Evolutionary conservation across 148 eudicot genomes (phyloP).

Genomic region (Camellia japonica): DNA sequence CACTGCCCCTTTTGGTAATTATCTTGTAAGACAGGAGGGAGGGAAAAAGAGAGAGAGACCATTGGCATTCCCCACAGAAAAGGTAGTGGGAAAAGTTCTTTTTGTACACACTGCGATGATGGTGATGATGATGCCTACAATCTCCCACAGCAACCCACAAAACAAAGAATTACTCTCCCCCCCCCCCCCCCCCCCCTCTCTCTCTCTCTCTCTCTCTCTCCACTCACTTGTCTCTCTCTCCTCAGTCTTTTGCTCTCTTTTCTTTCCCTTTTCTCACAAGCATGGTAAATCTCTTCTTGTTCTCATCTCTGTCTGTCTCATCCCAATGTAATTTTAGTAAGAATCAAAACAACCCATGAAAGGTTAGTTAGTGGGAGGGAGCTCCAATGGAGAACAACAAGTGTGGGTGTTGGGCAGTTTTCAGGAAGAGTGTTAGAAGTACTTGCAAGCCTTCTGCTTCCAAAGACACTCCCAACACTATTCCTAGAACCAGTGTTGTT

Average conservation of each 20-base stretch:
- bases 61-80: slow-evolving; percentile 29
- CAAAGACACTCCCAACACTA: slow-evolving; percentile 48
- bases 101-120: slow-evolving; percentile 48
- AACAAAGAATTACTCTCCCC: slow-evolving; percentile 14
- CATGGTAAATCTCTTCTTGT: slow-evolving; percentile 25
- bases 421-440: slow-evolving; percentile 48
- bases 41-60: slow-evolving; percentile 10
- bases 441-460: slow-evolving; percentile 48
- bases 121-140: slow-evolving; percentile 53
- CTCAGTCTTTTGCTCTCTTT: neutral
- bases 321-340: slow-evolving; percentile 17
- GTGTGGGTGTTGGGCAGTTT: slow-evolving; percentile 84
- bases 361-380: slow-evolving; percentile 2
- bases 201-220: slow-evolving; percentile 15
- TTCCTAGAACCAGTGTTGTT: slow-evolving; percentile 76
- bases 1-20: too few species aligned
- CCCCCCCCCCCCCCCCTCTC: neutral
- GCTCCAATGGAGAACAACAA: slow-evolving; percentile 55
- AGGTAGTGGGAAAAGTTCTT: slow-evolving; percentile 44
- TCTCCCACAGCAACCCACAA: slow-evolving; percentile 43
- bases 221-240: slow-evolving; percentile 17
- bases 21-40: too few species aligned
- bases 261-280: neutral
- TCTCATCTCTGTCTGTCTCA: neutral
- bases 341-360: slow-evolving; percentile 15